Percentiles rank a stretch among this genome's conserved stretches.
Conservation (phyloP, 805 yeast species). For the Torulaspora maleeae region DNA sequence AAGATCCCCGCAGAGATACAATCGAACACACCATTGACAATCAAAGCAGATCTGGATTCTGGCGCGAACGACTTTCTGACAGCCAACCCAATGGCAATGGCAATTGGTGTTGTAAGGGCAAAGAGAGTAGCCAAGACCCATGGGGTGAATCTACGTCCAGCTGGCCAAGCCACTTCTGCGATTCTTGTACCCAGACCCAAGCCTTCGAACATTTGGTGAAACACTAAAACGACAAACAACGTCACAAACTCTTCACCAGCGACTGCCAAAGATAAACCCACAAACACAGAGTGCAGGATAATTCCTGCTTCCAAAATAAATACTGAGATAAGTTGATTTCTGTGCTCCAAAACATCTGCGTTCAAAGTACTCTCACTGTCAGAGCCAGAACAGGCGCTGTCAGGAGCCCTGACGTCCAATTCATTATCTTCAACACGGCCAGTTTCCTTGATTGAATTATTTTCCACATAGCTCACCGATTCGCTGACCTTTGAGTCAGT, state of each 20-base stretch:
- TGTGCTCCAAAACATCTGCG: neutral
- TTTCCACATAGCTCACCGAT: neutral
- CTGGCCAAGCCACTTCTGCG: constrained; percentile 54
- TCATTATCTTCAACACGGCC: neutral
- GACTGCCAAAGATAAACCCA: constrained; percentile 64
- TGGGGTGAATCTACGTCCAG: constrained; percentile 35
- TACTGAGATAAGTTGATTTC: neutral
- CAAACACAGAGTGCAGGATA: constrained; percentile 67
- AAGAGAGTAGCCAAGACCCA: constrained; percentile 48
- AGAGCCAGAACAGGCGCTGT: neutral
- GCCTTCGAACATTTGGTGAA: constrained; percentile 78
- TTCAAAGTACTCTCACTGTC: neutral
- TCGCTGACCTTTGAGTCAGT: neutral
- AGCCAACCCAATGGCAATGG: constrained; percentile 72
- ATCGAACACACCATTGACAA: constrained; percentile 62
- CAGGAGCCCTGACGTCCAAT: neutral
- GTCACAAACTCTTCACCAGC: constrained; percentile 60
- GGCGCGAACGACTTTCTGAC: constrained; percentile 56
- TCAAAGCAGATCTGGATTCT: constrained; percentile 47
- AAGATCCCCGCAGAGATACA: constrained; percentile 68
- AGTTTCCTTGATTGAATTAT: neutral
- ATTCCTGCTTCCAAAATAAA: constrained; percentile 66
- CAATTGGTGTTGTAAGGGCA: constrained; percentile 61
- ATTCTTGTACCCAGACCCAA: constrained; percentile 71
- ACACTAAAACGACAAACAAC: constrained; percentile 58